phyloP scores from a whole-genome alignment of 352 stramenopile genomes.

The Globisporangium perplexum region DNA sequence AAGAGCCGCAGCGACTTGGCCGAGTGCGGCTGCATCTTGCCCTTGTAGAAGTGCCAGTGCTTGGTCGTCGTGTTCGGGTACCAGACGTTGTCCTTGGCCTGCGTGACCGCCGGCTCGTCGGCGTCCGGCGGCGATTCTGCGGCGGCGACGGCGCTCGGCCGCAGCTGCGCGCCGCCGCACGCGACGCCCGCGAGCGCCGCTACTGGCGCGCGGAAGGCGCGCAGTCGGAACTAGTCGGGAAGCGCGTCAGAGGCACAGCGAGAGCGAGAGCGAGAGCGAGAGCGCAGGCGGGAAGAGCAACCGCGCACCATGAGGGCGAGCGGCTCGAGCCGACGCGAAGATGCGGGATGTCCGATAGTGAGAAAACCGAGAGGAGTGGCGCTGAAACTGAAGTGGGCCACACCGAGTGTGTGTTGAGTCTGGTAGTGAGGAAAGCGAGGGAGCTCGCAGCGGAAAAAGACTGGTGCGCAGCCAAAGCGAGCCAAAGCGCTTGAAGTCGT shows the following conservation, averaged over 20 bases:
- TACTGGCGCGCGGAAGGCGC: neutral
- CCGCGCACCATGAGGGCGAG: neutral
- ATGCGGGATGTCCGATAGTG: neutral
- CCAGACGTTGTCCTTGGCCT: conserved; percentile 35
- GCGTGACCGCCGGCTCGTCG: conserved; percentile 10
- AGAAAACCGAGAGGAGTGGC: neutral
- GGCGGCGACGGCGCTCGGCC: conserved; percentile 9
- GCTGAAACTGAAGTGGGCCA: neutral
- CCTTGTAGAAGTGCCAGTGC: conserved; percentile 87
- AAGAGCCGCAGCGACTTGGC: conserved; percentile 88
- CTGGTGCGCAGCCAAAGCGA: neutral
- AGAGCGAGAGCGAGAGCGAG: neutral
- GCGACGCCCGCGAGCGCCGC: conserved; percentile 1
- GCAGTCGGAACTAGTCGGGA: neutral
- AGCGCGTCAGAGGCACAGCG: neutral
- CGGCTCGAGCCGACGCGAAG: neutral
- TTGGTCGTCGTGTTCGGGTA: conserved; percentile 82
- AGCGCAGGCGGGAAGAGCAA: neutral
- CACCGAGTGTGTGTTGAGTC: neutral
- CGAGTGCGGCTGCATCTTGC: conserved; percentile 77
- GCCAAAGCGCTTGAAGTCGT: neutral
- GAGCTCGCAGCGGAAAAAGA: neutral
- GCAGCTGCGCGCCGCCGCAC: conserved; percentile 7
- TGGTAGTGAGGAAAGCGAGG: neutral
- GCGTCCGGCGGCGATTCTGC: no score